Conservation (phyloP, 2,329 filamentous ascomycete species). For the Colletotrichum costaricense region DNA sequence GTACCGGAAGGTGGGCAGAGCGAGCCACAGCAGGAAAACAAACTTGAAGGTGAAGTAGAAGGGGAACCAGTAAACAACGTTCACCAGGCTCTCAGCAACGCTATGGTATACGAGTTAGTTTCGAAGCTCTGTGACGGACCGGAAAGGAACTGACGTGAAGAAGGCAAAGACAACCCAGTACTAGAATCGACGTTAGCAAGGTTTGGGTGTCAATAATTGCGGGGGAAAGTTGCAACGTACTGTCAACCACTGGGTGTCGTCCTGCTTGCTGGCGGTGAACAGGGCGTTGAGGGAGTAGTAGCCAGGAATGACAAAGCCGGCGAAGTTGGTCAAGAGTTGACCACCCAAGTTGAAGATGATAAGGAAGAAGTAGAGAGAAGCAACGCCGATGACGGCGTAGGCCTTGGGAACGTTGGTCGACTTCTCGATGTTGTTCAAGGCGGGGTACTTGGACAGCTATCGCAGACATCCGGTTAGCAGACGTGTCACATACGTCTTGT, state of each 20-base stretch:
- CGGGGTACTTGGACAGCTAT: conserved; percentile 87
- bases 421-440: conserved; percentile 87
- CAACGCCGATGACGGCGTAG: conserved; percentile 82
- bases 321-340: conserved; percentile 87
- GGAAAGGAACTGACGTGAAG: conserved; percentile 68
- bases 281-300: conserved; percentile 87
- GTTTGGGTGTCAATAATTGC: conserved; percentile 22
- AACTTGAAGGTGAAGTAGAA: conserved; percentile 99
- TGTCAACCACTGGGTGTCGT: conserved; percentile 85
- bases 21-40: conserved; percentile 95
- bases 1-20: conserved; percentile 93
- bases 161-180: conserved; percentile 91
- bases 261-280: conserved; percentile 76
- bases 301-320: conserved; percentile 83
- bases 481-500: background rate
- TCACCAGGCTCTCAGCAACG: conserved; percentile 84
- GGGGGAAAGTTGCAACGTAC: conserved; percentile 57
- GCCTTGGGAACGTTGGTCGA: conserved; percentile 86
- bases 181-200: conserved; percentile 50
- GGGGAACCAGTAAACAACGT: conserved; percentile 92
- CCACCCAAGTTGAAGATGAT: conserved; percentile 94
- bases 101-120: conserved; percentile 46
- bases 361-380: conserved; percentile 86
- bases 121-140: conserved; percentile 9
- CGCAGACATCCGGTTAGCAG: conserved; percentile 8